Percentiles rank a stretch among this genome's conserved stretches.
phyloP scores from a whole-genome alignment of 1,284 basidiomycete genomes.

The Filobasidium uniguttulatum region DNA sequence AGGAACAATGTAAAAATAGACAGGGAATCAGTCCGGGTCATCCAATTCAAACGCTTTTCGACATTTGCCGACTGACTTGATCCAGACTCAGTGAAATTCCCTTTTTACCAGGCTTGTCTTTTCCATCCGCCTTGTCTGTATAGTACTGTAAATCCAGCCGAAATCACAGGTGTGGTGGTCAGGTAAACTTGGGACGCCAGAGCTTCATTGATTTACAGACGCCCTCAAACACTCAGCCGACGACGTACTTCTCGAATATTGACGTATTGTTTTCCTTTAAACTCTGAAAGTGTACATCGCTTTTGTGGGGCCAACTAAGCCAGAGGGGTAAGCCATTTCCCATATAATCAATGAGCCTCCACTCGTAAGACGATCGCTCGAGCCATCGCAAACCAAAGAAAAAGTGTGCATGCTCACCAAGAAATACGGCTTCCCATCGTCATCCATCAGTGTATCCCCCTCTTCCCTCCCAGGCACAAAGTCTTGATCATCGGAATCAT shows the following conservation, averaged over 20 bases:
- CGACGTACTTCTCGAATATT: background rate
- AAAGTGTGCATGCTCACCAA: conserved; percentile 2
- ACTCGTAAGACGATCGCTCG: background rate
- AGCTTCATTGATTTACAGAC: too few species aligned
- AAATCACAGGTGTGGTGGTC: too few species aligned
- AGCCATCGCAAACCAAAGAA: background rate
- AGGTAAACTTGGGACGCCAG: too few species aligned
- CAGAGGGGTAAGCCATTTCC: background rate
- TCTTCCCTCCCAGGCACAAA: background rate
- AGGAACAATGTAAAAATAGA: too few species aligned
- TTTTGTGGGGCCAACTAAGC: background rate
- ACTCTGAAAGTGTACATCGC: background rate
- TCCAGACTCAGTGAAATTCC: background rate
- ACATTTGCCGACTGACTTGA: background rate
- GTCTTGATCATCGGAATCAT: background rate
- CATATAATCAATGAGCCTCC: background rate
- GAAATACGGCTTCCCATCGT: background rate
- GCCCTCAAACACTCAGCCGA: too few species aligned
- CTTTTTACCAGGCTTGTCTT: background rate
- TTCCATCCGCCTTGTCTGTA: conserved; percentile 1
- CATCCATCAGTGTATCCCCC: background rate
- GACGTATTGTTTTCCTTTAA: background rate
- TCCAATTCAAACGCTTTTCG: too few species aligned
- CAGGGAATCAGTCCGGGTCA: too few species aligned
- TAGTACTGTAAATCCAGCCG: background rate